These are phyloP conservation scores for Allomyces javanicus DNA, from an alignment of 192 early-diverging fungal genomes.

Conservation along the genomic window DNA sequence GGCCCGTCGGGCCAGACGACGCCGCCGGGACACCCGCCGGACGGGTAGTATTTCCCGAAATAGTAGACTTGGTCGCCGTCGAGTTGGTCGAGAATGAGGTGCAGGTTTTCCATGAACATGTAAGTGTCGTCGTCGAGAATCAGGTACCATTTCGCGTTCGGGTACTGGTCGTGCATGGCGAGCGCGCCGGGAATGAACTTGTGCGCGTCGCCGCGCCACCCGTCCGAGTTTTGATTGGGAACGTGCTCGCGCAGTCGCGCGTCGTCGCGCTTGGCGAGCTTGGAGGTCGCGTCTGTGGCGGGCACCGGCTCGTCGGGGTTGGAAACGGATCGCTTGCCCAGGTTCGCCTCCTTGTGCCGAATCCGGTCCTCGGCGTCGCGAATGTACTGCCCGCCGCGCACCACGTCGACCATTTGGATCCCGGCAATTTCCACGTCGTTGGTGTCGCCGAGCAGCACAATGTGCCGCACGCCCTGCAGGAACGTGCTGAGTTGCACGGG, in stretches of 20 bases:
- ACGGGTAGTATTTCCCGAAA: constrained; percentile 10
- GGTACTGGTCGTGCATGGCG: constrained; percentile 8
- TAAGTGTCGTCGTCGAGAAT: constrained; percentile 21
- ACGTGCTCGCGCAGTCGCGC: background rate
- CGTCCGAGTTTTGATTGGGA: background rate
- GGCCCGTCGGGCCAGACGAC: constrained; percentile 12
- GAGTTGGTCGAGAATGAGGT: background rate
- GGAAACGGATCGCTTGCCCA: background rate
- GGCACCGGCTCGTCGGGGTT: background rate
- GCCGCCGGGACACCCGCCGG: constrained; percentile 17
- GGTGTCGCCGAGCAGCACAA: background rate
- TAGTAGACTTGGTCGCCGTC: constrained; percentile 9
- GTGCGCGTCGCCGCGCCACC: constrained; percentile 21
- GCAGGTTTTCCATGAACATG: constrained; percentile 8
- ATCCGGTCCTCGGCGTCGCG: too few relatives aligned
- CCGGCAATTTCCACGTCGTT: background rate
- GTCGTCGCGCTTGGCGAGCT: too few relatives aligned
- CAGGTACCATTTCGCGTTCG: constrained; percentile 19
- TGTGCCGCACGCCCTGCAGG: background rate
- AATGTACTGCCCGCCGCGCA: background rate
- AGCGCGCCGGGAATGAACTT: constrained; percentile 19
- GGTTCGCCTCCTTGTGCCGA: background rate
- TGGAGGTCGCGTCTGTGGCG: background rate
- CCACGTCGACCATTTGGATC: background rate
- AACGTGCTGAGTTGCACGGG: background rate